These are phyloP conservation scores for Beta macrorhiza DNA, from an alignment of 179 eudicot genomes.

Conservation along the genomic window DNA sequence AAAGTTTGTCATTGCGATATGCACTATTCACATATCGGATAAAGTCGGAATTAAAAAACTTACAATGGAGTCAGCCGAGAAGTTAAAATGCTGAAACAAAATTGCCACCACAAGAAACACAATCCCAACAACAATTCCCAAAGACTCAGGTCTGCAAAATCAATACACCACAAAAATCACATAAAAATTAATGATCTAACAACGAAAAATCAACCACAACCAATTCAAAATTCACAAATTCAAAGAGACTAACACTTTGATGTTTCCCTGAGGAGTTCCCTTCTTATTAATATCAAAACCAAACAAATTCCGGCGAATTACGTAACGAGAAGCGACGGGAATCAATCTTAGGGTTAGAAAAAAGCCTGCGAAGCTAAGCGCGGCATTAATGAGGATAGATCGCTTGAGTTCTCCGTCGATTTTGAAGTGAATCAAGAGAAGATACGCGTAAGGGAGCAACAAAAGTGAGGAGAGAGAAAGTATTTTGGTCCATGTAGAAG, in stretches of 20 bases:
- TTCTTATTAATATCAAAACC: constrained; percentile 88
- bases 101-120: constrained; percentile 82
- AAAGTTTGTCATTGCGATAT: too few species aligned
- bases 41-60: constrained; percentile 27
- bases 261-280: constrained; percentile 76
- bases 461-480: constrained; percentile 44
- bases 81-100: constrained; percentile 80
- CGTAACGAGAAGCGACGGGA: constrained; percentile 80
- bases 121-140: constrained; percentile 84
- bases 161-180: constrained; percentile 12
- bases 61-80: constrained; percentile 86
- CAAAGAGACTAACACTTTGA: constrained; percentile 61
- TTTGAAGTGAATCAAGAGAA: constrained; percentile 47
- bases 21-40: too few species aligned
- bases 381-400: constrained; percentile 63
- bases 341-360: constrained; percentile 55
- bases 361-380: constrained; percentile 60
- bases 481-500: constrained; percentile 50
- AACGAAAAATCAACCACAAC: neutral
- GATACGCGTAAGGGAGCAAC: constrained; percentile 60
- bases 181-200: neutral
- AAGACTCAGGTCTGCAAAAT: constrained; percentile 81
- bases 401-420: constrained; percentile 53
- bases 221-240: neutral
- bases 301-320: constrained; percentile 70